phyloP scores from a whole-genome alignment of 441 rosid species.

The Omphalea diandra region DNA sequence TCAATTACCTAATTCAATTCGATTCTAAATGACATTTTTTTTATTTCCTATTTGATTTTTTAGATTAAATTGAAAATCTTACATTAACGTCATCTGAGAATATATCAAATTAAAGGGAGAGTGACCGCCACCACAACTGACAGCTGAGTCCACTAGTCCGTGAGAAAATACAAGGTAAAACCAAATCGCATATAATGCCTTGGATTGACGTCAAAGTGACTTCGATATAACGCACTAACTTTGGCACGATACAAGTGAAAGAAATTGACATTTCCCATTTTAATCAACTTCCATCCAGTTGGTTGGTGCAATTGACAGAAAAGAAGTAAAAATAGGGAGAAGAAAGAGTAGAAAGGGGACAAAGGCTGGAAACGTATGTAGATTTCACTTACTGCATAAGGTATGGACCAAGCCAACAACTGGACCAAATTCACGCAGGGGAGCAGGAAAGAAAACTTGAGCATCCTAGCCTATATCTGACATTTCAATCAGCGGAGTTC shows the following conservation, averaged over 20 bases:
- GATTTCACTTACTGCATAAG: not conserved
- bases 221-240: not conserved
- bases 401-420: not conserved
- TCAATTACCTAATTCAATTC: no score
- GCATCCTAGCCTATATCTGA: conserved; percentile 10
- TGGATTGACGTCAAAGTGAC: not conserved
- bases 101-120: no score
- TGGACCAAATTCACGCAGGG: not conserved
- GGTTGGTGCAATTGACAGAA: not conserved
- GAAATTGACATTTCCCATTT: not conserved
- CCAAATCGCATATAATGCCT: not conserved
- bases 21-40: no score
- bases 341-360: not conserved
- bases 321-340: not conserved
- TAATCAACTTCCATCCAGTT: no score
- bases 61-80: no score
- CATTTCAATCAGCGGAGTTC: conserved; percentile 7
- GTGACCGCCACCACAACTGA: not conserved
- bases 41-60: no score
- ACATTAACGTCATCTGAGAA: no score
- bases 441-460: conserved; percentile 3
- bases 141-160: not conserved
- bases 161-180: not conserved
- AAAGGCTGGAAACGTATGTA: no score
- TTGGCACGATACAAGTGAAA: not conserved